Evolutionary conservation across 2,329 filamentous ascomycete species (phyloP), one percentile per base, ranked within the genome.

Genomic region (Fusarium succisae): DNA sequence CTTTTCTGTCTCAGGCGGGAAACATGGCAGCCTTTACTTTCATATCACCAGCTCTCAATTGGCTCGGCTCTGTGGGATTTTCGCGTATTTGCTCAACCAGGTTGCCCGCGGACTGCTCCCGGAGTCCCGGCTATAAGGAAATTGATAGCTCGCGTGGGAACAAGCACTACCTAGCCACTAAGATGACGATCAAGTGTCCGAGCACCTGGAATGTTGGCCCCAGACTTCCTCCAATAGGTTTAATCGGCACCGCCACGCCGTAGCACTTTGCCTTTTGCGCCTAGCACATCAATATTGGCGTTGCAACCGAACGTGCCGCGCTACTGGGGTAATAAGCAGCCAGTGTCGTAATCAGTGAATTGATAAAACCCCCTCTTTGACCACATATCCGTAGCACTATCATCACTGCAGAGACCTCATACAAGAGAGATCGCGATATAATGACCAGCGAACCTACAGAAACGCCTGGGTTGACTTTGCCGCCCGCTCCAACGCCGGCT

Each of bases 401-500:
- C 22, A n/a, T 22, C 11, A 3, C 4, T 10, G 6, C 9, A 26
- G 12, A 18, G 0, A 4, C 8, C 14, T 4, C 11, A 8, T 18
- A 3, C n/a, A 15, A 39, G 6, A 35, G 20, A 12, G 3, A 4
- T 45, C 0, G 26, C 15, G 11, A 32, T 24, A 62, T 0, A 9
- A 67, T 68, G 65, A 13, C 35, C 1, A 39, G 20, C 9, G 47
- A 48, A 32, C 41, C 39, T 13, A n/a, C 35, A 2, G 35, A n/a
- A 26, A 26, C 53, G 4, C 32, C 61, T 8, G 45, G 28, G 0
- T 14, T 58, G 18, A 28, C 53, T 38, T 18, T 68, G 14, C 65
- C 65, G 20, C 61, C 61, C 3, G 39, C 65, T 20, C 65, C 65
- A 38, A 66, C 61, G 4, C 65, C 65, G 1, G 65, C 65, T 3